Evolutionary conservation across 2,329 filamentous ascomycete species (phyloP).

Genomic region (Xylaria hypoxylon): DNA sequence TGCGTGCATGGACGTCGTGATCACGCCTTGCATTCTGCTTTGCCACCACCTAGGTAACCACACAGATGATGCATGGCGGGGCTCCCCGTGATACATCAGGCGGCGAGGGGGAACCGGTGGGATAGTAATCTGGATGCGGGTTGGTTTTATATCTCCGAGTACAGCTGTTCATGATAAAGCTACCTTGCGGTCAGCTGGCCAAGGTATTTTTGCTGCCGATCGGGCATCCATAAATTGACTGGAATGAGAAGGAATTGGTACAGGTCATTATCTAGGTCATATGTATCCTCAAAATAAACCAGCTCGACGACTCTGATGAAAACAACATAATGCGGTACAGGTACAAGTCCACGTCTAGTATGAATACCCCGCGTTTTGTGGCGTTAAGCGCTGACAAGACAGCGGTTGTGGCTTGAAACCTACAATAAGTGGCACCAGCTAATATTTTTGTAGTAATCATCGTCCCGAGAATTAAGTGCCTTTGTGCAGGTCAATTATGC

Average conservation of each 20-base stretch:
- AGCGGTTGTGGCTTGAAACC: constrained; percentile 1
- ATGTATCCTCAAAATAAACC: not conserved
- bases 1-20: constrained; percentile 22
- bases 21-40: constrained; percentile 21
- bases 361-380: constrained; percentile 12
- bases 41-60: not conserved
- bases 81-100: constrained; percentile 15
- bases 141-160: not conserved
- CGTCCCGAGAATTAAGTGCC: not conserved
- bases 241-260: not conserved
- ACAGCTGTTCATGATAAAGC: not conserved
- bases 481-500: not conserved
- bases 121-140: constrained; percentile 2
- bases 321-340: not conserved
- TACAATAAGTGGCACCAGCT: no score
- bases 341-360: not conserved
- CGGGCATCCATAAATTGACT: not conserved
- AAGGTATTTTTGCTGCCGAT: not conserved
- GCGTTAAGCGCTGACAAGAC: not conserved
- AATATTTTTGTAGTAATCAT: not conserved
- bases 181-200: not conserved
- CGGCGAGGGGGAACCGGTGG: constrained; percentile 22
- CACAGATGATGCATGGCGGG: constrained; percentile 17
- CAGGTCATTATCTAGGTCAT: not conserved
- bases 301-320: not conserved